Evolutionary conservation across 2,329 filamentous ascomycete species (phyloP).

Genomic region (Geosmithia morbida): DNA sequence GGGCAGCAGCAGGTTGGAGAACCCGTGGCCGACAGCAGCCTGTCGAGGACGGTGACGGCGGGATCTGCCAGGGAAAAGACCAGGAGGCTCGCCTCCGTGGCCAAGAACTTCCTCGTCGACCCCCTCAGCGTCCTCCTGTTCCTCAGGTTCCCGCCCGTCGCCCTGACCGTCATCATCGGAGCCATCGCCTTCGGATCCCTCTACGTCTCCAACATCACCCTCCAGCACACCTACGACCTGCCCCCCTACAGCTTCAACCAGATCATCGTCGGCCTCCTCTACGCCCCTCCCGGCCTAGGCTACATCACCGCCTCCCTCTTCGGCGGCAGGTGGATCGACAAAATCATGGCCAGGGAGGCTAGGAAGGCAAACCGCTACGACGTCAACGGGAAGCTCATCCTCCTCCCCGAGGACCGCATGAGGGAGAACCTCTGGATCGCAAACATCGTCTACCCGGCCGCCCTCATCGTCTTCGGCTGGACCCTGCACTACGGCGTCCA

Average conservation of each 20-base stretch:
- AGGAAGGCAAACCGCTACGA: slow-evolving; percentile 55
- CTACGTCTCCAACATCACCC: slow-evolving; percentile 64
- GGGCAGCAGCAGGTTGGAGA: background rate
- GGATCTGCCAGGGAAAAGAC: slow-evolving; percentile 46
- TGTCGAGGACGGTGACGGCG: slow-evolving; percentile 40
- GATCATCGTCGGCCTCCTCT: slow-evolving; percentile 59
- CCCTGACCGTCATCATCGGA: slow-evolving; percentile 59
- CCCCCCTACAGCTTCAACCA: slow-evolving; percentile 55
- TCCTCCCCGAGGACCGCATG: slow-evolving; percentile 68
- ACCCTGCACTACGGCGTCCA: slow-evolving; percentile 47
- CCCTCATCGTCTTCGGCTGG: slow-evolving; percentile 69
- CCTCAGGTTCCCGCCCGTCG: slow-evolving; percentile 59
- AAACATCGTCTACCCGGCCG: slow-evolving; percentile 53
- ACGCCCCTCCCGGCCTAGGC: slow-evolving; percentile 61
- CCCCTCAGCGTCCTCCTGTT: slow-evolving; percentile 58
- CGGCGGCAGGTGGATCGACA: slow-evolving; percentile 66
- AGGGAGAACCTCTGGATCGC: slow-evolving; percentile 70
- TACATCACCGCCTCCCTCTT: slow-evolving; percentile 56
- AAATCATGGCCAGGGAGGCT: slow-evolving; percentile 67
- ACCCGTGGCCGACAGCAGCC: slow-evolving; percentile 3
- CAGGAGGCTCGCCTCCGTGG: slow-evolving; percentile 31
- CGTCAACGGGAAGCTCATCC: slow-evolving; percentile 48
- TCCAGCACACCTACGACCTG: slow-evolving; percentile 54
- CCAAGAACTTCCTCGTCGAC: slow-evolving; percentile 53
- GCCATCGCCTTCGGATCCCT: slow-evolving; percentile 62